Percentiles rank a stretch among this genome's conserved stretches.
These are phyloP conservation scores for Metschnikowia peoriensis DNA, from an alignment of 805 yeast genomes.

Conservation along the genomic window DNA sequence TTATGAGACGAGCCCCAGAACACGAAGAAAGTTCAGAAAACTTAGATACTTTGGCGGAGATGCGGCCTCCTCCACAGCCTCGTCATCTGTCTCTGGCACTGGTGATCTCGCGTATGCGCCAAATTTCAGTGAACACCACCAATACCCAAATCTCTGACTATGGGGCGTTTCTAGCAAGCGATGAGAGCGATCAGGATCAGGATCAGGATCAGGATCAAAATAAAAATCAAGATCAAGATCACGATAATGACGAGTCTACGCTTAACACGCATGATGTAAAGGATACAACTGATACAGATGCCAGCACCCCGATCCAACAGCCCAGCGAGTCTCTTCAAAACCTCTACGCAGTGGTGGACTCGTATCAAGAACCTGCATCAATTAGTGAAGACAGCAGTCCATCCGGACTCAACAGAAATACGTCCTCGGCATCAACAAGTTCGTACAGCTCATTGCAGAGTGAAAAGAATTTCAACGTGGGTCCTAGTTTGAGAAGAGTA, in stretches of 20 bases:
- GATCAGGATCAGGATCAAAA: not conserved
- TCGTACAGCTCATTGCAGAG: slow-evolving; percentile 35
- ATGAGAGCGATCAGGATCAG: slow-evolving; percentile 5
- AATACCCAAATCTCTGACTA: slow-evolving; percentile 17
- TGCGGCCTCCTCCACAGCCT: not conserved
- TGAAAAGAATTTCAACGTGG: slow-evolving; percentile 21
- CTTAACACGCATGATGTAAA: not conserved
- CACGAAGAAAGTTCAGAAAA: no score
- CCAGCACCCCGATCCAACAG: not conserved
- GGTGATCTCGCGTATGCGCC: slow-evolving; percentile 4
- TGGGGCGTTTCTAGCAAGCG: slow-evolving; percentile 14
- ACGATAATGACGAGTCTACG: not conserved
- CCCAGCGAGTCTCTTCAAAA: not conserved
- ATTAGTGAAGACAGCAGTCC: not conserved
- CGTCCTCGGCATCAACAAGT: slow-evolving; percentile 15
- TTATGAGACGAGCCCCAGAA: not conserved
- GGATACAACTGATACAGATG: no score
- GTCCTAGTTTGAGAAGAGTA: slow-evolving; percentile 12
- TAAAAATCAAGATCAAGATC: not conserved
- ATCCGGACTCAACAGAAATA: slow-evolving; percentile 7
- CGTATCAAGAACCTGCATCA: not conserved
- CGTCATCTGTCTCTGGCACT: slow-evolving; percentile 6
- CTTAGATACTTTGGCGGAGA: not conserved
- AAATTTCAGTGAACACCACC: not conserved
- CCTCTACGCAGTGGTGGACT: not conserved